Evolutionary conservation across 257 asterid genomes (phyloP), one percentile per base, ranked within the genome.

Genomic region (Przewalskia tangutica): DNA sequence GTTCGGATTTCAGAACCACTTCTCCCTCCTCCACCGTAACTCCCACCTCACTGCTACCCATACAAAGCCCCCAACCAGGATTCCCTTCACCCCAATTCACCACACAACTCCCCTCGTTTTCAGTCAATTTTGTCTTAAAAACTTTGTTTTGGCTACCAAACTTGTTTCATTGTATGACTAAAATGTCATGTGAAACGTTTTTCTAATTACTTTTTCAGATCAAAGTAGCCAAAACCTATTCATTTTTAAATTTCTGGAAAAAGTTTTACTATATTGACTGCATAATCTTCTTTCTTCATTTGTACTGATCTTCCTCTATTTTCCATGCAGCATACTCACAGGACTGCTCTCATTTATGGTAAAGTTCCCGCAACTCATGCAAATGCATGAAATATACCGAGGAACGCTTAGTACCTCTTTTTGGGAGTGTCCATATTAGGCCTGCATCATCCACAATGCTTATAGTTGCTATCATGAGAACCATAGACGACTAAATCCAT

Each of bases 301-400:
- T 55, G 82, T 44, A 70, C 89, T 88, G 77, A 92, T 84, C 64
- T 79, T 6, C 68, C 81, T 73, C 79, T 87, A 71, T 58, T 84
- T 71, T 59, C 54, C 68, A 2, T 89, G 97, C 98, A 94, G 99
- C 92, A 96, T 96, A 83, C 91, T 96, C 81, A 94, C 90, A 7
- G 99, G 99, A 87, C 97, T 94, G 51, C 99, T 96, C 82, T 96
- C 99, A 2, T 96, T 96, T 92, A 96, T 96, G 99, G 99, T 96
- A 90, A 89, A 93, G 88, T 86, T 79, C 50, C 48, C 6, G 20
- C 48, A 36, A 34, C 6, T 65, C 48, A 7, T 65, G 40, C n/a
- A 64, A 64, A 27, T 27, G 32, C 32, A 27, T 27, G 32, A 27
- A 27, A 27, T 27, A 27, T 27, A 53, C 59, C n/a, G 18, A 13